phyloP scores from a whole-genome alignment of 2,329 filamentous ascomycete genomes.

The Hansfordia pulvinata region DNA sequence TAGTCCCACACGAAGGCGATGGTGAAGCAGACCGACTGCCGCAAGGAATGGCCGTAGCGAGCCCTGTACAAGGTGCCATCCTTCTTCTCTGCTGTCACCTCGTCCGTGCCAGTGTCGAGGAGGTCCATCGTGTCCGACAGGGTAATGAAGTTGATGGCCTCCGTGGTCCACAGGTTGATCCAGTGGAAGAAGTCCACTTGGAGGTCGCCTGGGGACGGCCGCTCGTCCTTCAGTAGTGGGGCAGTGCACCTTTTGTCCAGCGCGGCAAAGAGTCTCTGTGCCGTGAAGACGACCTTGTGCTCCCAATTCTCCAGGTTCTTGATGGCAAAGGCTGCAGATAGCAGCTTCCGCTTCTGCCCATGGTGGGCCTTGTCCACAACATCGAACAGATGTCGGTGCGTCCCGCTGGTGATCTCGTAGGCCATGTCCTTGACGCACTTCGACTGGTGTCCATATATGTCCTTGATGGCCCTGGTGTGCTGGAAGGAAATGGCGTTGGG shows the following conservation, averaged over 20 bases:
- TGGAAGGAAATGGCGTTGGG: slow-evolving; percentile 29
- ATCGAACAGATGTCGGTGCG: slow-evolving; percentile 37
- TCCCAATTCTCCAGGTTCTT: slow-evolving; percentile 42
- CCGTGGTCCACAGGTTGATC: slow-evolving; percentile 33
- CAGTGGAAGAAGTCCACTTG: slow-evolving; percentile 35
- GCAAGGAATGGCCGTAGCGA: slow-evolving; percentile 25
- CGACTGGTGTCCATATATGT: slow-evolving; percentile 36
- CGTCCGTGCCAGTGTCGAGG: slow-evolving; percentile 23
- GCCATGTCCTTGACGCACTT: slow-evolving; percentile 33
- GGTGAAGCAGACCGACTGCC: slow-evolving; percentile 26
- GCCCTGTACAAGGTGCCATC: slow-evolving; percentile 25
- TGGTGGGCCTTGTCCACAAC: slow-evolving; percentile 37
- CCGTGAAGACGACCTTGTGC: slow-evolving; percentile 38
- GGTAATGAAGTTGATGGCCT: slow-evolving; percentile 30
- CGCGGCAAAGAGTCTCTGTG: slow-evolving; percentile 25
- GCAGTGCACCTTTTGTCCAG: slow-evolving; percentile 26
- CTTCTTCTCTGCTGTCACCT: slow-evolving; percentile 18
- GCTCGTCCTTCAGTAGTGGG: slow-evolving; percentile 16
- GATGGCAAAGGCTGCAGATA: slow-evolving; percentile 35
- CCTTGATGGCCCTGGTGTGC: slow-evolving; percentile 28
- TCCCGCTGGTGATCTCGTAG: slow-evolving; percentile 29
- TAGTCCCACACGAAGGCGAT: slow-evolving; percentile 27
- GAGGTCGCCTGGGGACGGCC: slow-evolving; percentile 21
- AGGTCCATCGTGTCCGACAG: slow-evolving; percentile 25
- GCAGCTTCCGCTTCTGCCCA: slow-evolving; percentile 32